phyloP scores from a whole-genome alignment of 495 filamentous ascomycete species.

The Hypoxylon trugodes region DNA sequence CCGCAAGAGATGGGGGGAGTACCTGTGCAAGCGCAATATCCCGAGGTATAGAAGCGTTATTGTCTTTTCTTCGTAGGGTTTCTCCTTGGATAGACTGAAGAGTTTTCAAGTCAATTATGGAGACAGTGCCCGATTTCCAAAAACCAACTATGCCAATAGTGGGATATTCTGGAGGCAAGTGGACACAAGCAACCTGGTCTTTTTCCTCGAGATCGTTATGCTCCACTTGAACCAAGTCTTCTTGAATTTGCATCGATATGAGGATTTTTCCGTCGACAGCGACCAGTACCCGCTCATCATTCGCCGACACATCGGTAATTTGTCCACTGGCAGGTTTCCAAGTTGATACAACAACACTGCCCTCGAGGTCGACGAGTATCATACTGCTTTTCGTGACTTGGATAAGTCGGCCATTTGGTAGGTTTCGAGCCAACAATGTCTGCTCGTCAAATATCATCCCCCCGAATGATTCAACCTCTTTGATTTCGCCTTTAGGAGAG shows the following conservation, averaged over 20 bases:
- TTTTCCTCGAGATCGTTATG: conserved; percentile 67
- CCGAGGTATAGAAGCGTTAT: conserved; percentile 78
- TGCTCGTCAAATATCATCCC: conserved; percentile 73
- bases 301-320: conserved; percentile 84
- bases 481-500: conserved; percentile 75
- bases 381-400: conserved; percentile 78
- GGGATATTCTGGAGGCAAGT: conserved; percentile 54
- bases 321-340: conserved; percentile 69
- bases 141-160: conserved; percentile 79
- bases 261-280: conserved; percentile 75
- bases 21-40: conserved; percentile 82
- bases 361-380: conserved; percentile 71
- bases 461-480: conserved; percentile 79
- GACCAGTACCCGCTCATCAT: conserved; percentile 71
- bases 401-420: conserved; percentile 69
- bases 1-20: conserved; percentile 57
- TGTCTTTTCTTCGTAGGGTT: conserved; percentile 62
- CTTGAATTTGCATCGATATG: conserved; percentile 68
- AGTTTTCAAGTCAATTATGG: conserved; percentile 69
- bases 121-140: conserved; percentile 79
- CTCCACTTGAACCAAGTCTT: conserved; percentile 63
- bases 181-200: conserved; percentile 85
- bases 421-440: conserved; percentile 75
- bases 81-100: conserved; percentile 63
- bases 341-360: conserved; percentile 70